Evolutionary conservation across 169 alveolate species (phyloP).

Genomic region (Cryptosporidium sp.): DNA sequence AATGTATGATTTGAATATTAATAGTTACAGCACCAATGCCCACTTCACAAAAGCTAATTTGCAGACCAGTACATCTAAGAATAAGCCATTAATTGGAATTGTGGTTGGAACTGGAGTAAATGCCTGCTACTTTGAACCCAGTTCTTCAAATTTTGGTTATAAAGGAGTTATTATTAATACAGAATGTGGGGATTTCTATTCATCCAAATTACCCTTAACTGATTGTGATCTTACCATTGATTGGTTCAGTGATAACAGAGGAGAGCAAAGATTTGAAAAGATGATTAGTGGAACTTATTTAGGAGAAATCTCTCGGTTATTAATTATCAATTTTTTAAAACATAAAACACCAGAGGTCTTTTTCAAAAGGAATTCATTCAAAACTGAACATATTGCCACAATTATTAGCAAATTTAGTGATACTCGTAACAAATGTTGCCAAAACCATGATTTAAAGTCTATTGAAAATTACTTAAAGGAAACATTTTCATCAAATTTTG

Average conservation of each 20-base stretch:
- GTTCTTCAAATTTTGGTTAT: slow-evolving; percentile 84
- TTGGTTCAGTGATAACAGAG: slow-evolving; percentile 86
- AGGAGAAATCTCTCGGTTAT: slow-evolving; percentile 88
- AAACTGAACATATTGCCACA: slow-evolving; percentile 38
- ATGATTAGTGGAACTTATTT: slow-evolving; percentile 90
- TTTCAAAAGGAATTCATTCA: slow-evolving; percentile 14
- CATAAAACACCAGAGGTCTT: slow-evolving; percentile 82
- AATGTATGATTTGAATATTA: slow-evolving; percentile 43
- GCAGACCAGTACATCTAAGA: not conserved
- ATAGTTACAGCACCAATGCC: not conserved
- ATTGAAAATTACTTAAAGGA: not conserved
- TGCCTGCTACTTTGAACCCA: slow-evolving; percentile 90
- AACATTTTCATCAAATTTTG: not conserved
- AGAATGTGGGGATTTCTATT: slow-evolving; percentile 88
- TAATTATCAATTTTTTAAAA: slow-evolving; percentile 81
- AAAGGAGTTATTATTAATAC: slow-evolving; percentile 87
- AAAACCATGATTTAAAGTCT: not conserved
- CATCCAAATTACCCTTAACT: slow-evolving; percentile 86
- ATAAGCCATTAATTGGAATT: slow-evolving; percentile 81
- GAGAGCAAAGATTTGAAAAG: slow-evolving; percentile 88
- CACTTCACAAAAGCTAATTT: not conserved
- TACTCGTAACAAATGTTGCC: not conserved
- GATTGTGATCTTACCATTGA: slow-evolving; percentile 86
- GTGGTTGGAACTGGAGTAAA: slow-evolving; percentile 91
- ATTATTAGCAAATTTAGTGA: not conserved